Conservation (phyloP, 129 eudicot genomes). For the Flaveria linearis region DNA sequence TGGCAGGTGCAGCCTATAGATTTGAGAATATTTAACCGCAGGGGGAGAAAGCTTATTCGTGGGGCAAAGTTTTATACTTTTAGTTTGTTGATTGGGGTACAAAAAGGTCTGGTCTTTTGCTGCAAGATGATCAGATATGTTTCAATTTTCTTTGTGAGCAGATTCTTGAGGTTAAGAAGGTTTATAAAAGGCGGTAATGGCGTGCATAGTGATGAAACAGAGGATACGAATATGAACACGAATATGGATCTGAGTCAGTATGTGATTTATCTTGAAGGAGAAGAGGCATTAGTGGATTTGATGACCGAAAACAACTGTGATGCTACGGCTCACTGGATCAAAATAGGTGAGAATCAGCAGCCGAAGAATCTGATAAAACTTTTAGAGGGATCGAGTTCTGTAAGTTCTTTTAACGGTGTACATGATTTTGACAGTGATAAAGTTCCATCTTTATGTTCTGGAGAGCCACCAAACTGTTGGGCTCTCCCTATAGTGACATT, state of each 20-base stretch:
- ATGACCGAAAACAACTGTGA: constrained; percentile 46
- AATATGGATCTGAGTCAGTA: constrained; percentile 37
- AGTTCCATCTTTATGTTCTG: constrained; percentile 46
- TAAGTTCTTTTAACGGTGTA: constrained; percentile 42
- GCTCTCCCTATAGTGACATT: constrained; percentile 78
- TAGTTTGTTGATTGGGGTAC: constrained; percentile 38
- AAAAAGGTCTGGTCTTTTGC: constrained; percentile 35
- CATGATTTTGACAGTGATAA: constrained; percentile 48
- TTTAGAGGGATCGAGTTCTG: constrained; percentile 31
- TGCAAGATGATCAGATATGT: constrained; percentile 48
- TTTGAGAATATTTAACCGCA: constrained; percentile 27
- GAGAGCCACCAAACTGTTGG: constrained; percentile 73
- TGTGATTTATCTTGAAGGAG: constrained; percentile 82
- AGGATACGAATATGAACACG: constrained; percentile 1
- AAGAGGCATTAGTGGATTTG: constrained; percentile 60
- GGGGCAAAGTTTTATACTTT: constrained; percentile 30
- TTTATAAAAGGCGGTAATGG: constrained; percentile 18
- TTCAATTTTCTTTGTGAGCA: constrained; percentile 31
- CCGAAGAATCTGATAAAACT: constrained; percentile 53
- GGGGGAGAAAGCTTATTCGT: constrained; percentile 43
- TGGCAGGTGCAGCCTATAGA: constrained; percentile 52
- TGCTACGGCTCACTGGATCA: constrained; percentile 52
- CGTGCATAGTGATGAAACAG: constrained; percentile 23
- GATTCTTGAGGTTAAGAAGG: constrained; percentile 26
- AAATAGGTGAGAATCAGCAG: constrained; percentile 53